Evolutionary conservation across 1,139 yeast species (phyloP).

Genomic region (Trichomonascaceae sp.): DNA sequence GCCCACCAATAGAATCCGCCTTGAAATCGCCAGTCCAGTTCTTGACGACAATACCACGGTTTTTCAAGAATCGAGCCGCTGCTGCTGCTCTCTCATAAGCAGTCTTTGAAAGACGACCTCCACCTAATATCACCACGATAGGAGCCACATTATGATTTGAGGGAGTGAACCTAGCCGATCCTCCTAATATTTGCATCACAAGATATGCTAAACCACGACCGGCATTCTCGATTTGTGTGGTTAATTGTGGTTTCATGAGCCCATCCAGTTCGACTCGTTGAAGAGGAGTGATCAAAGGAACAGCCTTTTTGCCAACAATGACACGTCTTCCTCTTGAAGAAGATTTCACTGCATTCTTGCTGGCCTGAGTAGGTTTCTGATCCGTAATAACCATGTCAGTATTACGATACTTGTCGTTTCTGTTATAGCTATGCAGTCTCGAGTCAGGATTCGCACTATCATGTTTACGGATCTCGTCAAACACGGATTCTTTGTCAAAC

Average conservation of each 20-base stretch:
- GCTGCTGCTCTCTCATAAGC: conserved; percentile 58
- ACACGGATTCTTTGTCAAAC: conserved; percentile 77
- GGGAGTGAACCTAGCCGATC: conserved; percentile 52
- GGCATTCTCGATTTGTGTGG: conserved; percentile 58
- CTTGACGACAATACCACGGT: conserved; percentile 36
- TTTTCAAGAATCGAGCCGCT: conserved; percentile 71
- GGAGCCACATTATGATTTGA: conserved; percentile 76
- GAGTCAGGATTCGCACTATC: conserved; percentile 58
- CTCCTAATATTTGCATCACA: conserved; percentile 61
- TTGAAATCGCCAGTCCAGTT: conserved; percentile 5
- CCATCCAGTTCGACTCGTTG: conserved; percentile 78
- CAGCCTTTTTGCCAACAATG: conserved; percentile 38
- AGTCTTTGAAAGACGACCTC: conserved; percentile 27
- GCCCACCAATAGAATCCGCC: not conserved
- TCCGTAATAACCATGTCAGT: conserved; percentile 62
- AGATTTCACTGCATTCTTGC: not conserved
- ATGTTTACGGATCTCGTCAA: conserved; percentile 63
- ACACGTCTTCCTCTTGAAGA: not conserved
- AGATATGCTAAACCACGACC: conserved; percentile 62
- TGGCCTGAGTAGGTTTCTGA: conserved; percentile 31
- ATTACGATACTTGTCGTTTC: conserved; percentile 48
- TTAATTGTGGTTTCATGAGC: conserved; percentile 39
- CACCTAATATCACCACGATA: conserved; percentile 62
- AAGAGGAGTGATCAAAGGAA: conserved; percentile 55
- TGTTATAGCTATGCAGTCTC: conserved; percentile 74